Evolutionary conservation across 1,284 basidiomycete species (phyloP).

Genomic region (Chiua sp.): DNA sequence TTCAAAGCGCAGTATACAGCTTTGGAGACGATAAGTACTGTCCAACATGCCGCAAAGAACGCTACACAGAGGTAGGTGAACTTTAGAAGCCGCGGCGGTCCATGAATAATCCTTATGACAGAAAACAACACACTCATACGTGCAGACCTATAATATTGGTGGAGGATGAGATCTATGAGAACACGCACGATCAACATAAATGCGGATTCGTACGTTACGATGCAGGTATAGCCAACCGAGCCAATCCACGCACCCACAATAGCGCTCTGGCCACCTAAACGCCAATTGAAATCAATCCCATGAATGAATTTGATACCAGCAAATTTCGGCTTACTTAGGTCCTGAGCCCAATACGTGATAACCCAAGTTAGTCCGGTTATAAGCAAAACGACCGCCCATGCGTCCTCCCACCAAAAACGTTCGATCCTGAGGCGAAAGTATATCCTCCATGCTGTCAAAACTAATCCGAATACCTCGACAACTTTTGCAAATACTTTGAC

Average conservation of each 20-base stretch:
- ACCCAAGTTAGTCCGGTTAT: constrained; percentile 16
- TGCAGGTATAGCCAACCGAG: constrained; percentile 12
- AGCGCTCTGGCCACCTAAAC: constrained; percentile 11
- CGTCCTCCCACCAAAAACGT: constrained; percentile 33
- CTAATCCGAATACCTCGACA: constrained; percentile 19
- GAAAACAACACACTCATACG: constrained; percentile 27
- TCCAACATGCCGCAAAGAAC: constrained; percentile 18
- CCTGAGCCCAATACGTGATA: constrained; percentile 12
- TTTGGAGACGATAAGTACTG: constrained; percentile 14
- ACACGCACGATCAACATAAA: too few species aligned
- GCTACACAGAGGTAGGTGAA: constrained; percentile 14
- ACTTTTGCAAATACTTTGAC: constrained; percentile 12
- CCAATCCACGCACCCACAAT: constrained; percentile 12
- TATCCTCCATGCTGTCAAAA: constrained; percentile 26
- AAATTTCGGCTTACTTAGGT: constrained; percentile 9
- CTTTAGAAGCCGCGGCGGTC: constrained; percentile 12
- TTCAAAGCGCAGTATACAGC: constrained; percentile 15
- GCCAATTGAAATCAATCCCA: neutral
- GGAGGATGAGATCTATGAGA: neutral
- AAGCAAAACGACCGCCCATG: constrained; percentile 18
- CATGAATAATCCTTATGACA: constrained; percentile 21
- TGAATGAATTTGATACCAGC: too few species aligned
- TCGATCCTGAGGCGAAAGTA: constrained; percentile 24
- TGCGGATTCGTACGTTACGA: constrained; percentile 12
- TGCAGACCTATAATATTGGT: constrained; percentile 8